Percentiles rank a stretch among this genome's conserved stretches.
These are phyloP conservation scores for Aspergillus sp. DNA, from an alignment of 2,329 filamentous ascomycete species.

Conservation along the genomic window DNA sequence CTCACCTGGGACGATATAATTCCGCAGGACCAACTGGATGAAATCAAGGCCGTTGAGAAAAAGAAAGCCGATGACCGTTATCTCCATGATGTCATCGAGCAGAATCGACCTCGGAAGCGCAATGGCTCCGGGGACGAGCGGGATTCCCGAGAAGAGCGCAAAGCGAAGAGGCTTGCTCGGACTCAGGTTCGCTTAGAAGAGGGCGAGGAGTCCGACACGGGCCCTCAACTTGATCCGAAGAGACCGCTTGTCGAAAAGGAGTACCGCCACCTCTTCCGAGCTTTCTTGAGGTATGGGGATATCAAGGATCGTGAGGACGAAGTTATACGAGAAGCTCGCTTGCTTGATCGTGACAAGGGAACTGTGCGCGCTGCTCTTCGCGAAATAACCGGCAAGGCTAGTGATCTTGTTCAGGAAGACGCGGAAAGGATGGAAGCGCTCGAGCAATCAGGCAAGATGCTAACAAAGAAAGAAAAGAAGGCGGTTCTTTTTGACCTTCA, in stretches of 20 bases:
- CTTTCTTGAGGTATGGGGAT: conserved; percentile 82
- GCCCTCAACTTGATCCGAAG: conserved; percentile 62
- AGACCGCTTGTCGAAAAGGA: conserved; percentile 90
- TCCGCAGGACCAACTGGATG: conserved; percentile 80
- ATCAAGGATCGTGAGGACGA: conserved; percentile 83
- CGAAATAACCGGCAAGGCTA: conserved; percentile 66
- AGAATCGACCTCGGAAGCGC: conserved; percentile 70
- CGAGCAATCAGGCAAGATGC: conserved; percentile 65
- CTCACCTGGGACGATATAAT: conserved; percentile 99
- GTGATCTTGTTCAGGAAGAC: conserved; percentile 64
- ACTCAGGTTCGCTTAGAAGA: conserved; percentile 57
- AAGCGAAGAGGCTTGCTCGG: conserved; percentile 61
- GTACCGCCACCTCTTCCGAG: conserved; percentile 79
- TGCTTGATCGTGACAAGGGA: conserved; percentile 72
- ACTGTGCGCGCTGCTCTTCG: conserved; percentile 66
- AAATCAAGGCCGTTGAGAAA: conserved; percentile 82
- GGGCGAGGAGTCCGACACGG: conserved; percentile 60
- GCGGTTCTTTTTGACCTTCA: conserved; percentile 91
- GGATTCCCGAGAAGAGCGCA: conserved; percentile 52
- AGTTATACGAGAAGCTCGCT: conserved; percentile 74
- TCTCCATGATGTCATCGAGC: conserved; percentile 69
- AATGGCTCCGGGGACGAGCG: conserved; percentile 49
- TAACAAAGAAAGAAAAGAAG: conserved; percentile 97
- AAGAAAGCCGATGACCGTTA: conserved; percentile 74
- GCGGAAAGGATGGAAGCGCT: conserved; percentile 50